Conservation (phyloP, 345 rosid species). For the Salix brachista region DNA sequence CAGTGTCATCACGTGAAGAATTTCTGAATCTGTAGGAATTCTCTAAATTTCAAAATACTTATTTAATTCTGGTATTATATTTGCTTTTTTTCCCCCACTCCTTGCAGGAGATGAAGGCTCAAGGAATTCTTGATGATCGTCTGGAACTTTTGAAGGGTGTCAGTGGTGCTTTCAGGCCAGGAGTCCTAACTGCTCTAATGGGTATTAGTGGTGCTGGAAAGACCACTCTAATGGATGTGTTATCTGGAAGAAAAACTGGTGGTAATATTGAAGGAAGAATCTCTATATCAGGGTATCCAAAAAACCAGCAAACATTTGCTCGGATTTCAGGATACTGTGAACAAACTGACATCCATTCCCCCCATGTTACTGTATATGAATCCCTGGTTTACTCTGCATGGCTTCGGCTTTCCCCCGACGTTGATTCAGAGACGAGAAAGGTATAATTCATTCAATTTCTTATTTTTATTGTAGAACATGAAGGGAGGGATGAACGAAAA, state of each 20-base stretch:
- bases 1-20: not conserved
- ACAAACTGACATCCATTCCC: slow-evolving; percentile 70
- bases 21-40: not conserved
- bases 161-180: slow-evolving; percentile 64
- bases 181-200: slow-evolving; percentile 66
- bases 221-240: slow-evolving; percentile 70
- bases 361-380: slow-evolving; percentile 59
- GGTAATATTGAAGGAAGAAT: slow-evolving; percentile 53
- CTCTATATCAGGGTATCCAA: slow-evolving; percentile 56
- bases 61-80: not conserved
- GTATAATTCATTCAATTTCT: slow-evolving; percentile 26
- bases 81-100: not conserved
- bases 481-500: not conserved
- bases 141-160: slow-evolving; percentile 60
- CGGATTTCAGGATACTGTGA: slow-evolving; percentile 70
- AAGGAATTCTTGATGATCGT: slow-evolving; percentile 45
- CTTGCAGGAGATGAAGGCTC: slow-evolving; percentile 57
- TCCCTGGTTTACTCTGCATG: slow-evolving; percentile 62
- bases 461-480: not conserved
- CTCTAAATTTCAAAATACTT: not conserved
- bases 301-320: slow-evolving; percentile 69
- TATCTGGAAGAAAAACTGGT: slow-evolving; percentile 74
- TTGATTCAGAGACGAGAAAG: slow-evolving; percentile 49
- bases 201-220: slow-evolving; percentile 74
- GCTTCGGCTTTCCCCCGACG: slow-evolving; percentile 58